Base-by-base conservation (phyloP, 305 asterid species). In the Stenogyne calaminthoides region DNA sequence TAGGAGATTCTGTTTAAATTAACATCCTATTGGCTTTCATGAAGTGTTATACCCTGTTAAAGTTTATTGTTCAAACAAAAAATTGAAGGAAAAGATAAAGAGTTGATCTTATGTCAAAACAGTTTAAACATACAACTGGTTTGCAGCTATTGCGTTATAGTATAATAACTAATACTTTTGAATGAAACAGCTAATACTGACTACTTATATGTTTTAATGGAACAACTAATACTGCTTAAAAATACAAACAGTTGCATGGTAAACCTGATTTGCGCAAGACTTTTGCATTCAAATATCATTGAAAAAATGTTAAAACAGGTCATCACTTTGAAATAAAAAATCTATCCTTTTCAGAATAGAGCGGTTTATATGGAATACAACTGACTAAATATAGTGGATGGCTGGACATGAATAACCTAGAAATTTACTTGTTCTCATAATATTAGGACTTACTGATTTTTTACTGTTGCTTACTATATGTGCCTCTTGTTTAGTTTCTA, bases 1-100 rank as follows among this genome's bases (percentile, higher is more conserved):
- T 25, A 42, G 72, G 68, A 56, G 69, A 68, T 46, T 75, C 34
- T 58, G 16, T 56, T 42, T 7, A 66, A 54, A 54, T 29, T 46
- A 51, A 52, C 47, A 10, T 72, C 70, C 7, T 49, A 18, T 52
- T 54, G 32, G 37, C 57, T 16, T 63, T 9, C 16, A 27, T 36
- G 2, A 22, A 36, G 40, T n/a, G 7, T 34, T 62, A 22, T 73
- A 20, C 65, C 57, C 9, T 20, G 70, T 37, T 61, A 46, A 51
- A 18, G 70, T 16, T 62, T 44, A 16, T 44, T 44, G 51, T 12
- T 44, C 52, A 14, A 46, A 46, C 52, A 46, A 46, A 2, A 34
- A 29, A 39, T 2, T 4, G 5, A 3, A 25, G 49, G 47, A 29
- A 71, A 47, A 2, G 15, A 1, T 11, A 14, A 44, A 32, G 36